phyloP scores from a whole-genome alignment of 176 grass and related monocot genomes.

The Aechmea fasciata region DNA sequence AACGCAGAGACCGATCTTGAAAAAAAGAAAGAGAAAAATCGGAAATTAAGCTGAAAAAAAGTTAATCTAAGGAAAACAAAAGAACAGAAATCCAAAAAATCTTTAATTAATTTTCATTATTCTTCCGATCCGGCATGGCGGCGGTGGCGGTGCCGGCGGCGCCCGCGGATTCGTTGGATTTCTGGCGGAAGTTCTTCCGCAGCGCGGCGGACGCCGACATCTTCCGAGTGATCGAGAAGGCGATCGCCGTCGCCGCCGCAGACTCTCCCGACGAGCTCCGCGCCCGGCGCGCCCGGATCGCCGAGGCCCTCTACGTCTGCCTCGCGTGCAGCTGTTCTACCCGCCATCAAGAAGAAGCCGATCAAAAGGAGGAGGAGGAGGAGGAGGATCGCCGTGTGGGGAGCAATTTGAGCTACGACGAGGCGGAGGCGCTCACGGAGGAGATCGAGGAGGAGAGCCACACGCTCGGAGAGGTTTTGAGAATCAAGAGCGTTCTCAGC shows the following conservation, averaged over 20 bases:
- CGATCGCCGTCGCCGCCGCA: slow-evolving; percentile 62
- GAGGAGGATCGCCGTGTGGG: slow-evolving; percentile 40
- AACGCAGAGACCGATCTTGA: too few relatives aligned
- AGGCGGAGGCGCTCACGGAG: slow-evolving; percentile 33
- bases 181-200: slow-evolving; percentile 66
- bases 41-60: too few relatives aligned
- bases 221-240: slow-evolving; percentile 70
- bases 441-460: slow-evolving; percentile 69
- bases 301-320: slow-evolving; percentile 55
- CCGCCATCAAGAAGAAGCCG: slow-evolving; percentile 27
- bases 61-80: too few relatives aligned
- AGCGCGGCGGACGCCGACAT: slow-evolving; percentile 54
- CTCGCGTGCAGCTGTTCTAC: slow-evolving; percentile 11
- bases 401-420: slow-evolving; percentile 28
- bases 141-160: slow-evolving; percentile 18
- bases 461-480: slow-evolving; percentile 50
- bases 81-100: too few relatives aligned
- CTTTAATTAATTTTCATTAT: too few relatives aligned
- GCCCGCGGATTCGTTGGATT: slow-evolving; percentile 42
- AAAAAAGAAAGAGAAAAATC: too few relatives aligned
- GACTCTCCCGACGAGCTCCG: slow-evolving; percentile 57
- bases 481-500: slow-evolving; percentile 57
- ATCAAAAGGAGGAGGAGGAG: slow-evolving; percentile 51
- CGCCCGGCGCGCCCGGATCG: slow-evolving; percentile 57
- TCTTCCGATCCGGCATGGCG: too few relatives aligned